phyloP scores from a whole-genome alignment of 1,284 basidiomycete species.

The Tylopilus orsonianus region DNA sequence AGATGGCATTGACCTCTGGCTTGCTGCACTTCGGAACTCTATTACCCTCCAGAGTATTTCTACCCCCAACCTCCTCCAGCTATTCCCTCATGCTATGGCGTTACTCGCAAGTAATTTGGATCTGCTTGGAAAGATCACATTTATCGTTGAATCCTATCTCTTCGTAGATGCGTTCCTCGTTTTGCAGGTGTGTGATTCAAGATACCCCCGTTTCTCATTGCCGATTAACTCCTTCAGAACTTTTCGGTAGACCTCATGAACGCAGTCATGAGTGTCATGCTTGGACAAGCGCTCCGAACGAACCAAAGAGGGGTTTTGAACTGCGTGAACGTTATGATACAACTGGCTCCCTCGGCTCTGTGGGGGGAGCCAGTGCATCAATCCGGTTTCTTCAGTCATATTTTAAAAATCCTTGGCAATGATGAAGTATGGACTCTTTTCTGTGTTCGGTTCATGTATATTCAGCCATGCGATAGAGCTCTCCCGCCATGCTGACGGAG shows the following conservation, averaged over 20 bases:
- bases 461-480: constrained; percentile 39
- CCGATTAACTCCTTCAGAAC: constrained; percentile 37
- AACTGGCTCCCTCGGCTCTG: constrained; percentile 54
- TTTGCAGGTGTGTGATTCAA: constrained; percentile 55
- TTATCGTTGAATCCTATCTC: constrained; percentile 80
- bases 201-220: neutral
- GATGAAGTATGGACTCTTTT: constrained; percentile 52
- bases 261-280: constrained; percentile 51
- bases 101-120: constrained; percentile 75
- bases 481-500: constrained; percentile 58
- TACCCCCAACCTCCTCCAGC: constrained; percentile 59
- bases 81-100: constrained; percentile 65
- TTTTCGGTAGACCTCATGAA: constrained; percentile 54
- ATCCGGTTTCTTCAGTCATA: constrained; percentile 64
- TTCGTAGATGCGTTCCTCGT: constrained; percentile 69
- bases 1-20: constrained; percentile 79
- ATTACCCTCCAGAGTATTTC: constrained; percentile 48
- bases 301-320: constrained; percentile 62
- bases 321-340: constrained; percentile 56
- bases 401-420: constrained; percentile 58
- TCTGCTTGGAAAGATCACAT: constrained; percentile 63
- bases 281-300: constrained; percentile 45
- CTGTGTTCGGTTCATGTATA: constrained; percentile 4
- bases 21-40: constrained; percentile 69
- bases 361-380: constrained; percentile 73